These are phyloP conservation scores for Glycine tomentella DNA, from an alignment of 306 rosid species.

Conservation along the genomic window DNA sequence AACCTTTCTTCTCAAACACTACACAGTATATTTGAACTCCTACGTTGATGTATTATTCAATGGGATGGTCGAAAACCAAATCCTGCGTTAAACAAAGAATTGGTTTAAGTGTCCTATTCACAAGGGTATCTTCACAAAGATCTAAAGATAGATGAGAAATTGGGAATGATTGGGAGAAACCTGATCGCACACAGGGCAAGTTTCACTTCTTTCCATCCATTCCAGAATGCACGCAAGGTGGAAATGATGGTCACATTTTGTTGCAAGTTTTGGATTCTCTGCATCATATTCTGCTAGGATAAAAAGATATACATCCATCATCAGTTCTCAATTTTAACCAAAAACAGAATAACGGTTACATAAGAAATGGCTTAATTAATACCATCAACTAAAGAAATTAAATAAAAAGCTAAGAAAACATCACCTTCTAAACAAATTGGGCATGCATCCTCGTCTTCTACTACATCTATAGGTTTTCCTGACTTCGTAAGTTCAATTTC, in stretches of 20 bases:
- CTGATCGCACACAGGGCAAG: slow-evolving; percentile 93
- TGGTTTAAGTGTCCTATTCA: background rate
- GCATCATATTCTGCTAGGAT: slow-evolving; percentile 74
- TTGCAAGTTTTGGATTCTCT: slow-evolving; percentile 77
- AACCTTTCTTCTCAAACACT: slow-evolving; percentile 51
- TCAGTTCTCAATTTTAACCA: slow-evolving; percentile 35
- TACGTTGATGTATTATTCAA: slow-evolving; percentile 58
- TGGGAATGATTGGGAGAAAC: slow-evolving; percentile 52
- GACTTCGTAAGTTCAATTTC: slow-evolving; percentile 74
- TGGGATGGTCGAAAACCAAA: slow-evolving; percentile 73
- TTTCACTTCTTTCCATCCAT: slow-evolving; percentile 98
- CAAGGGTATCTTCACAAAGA: background rate
- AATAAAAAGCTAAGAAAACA: slow-evolving; percentile 16
- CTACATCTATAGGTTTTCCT: slow-evolving; percentile 58
- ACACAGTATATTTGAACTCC: slow-evolving; percentile 39
- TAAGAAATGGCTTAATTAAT: slow-evolving; percentile 13
- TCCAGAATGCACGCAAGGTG: slow-evolving; percentile 98
- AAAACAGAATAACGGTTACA: slow-evolving; percentile 18
- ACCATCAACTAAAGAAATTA: background rate
- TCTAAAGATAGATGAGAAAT: slow-evolving; percentile 20
- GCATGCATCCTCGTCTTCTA: slow-evolving; percentile 86
- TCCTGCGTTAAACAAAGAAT: slow-evolving; percentile 64
- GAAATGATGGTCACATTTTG: slow-evolving; percentile 89
- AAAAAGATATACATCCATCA: slow-evolving; percentile 33
- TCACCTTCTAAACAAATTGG: slow-evolving; percentile 99